phyloP scores from a whole-genome alignment of 169 alveolate genomes.

The Cryptosporidium baileyi region DNA sequence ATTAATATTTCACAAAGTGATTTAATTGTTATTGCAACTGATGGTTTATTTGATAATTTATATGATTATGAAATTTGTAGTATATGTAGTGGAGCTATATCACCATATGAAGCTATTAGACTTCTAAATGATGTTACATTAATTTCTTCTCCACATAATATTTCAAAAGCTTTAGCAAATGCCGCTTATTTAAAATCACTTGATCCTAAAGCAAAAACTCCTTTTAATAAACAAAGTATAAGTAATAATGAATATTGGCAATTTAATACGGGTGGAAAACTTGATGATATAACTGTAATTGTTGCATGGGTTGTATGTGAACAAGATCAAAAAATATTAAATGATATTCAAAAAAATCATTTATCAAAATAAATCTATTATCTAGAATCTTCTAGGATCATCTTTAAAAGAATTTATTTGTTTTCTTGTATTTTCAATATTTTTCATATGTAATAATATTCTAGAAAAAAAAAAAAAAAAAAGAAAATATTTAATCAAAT shows the following conservation, averaged over 20 bases:
- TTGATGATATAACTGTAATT: constrained; percentile 77
- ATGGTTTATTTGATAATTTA: constrained; percentile 78
- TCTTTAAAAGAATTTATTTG: constrained; percentile 53
- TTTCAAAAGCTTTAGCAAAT: constrained; percentile 75
- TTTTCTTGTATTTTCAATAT: constrained; percentile 44
- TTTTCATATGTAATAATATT: constrained; percentile 8
- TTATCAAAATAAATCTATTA: neutral
- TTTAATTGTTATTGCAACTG: constrained; percentile 75
- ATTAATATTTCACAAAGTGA: constrained; percentile 70
- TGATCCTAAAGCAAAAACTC: constrained; percentile 74
- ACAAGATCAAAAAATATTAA: constrained; percentile 12
- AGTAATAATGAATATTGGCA: constrained; percentile 32
- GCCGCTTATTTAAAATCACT: constrained; percentile 74
- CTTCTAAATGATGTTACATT: constrained; percentile 46
- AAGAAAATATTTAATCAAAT: neutral
- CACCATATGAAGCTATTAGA: constrained; percentile 74
- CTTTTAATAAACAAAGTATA: constrained; percentile 70
- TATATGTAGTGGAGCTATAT: constrained; percentile 72
- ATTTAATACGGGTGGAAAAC: constrained; percentile 74
- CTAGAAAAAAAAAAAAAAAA: neutral
- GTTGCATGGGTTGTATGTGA: constrained; percentile 75
- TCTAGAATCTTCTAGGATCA: constrained; percentile 56
- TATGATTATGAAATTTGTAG: constrained; percentile 77
- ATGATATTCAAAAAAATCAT: neutral
- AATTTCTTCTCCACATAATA: constrained; percentile 66